A percentile compares a stretch with the other conserved stretches of the same genome.
Conservation (phyloP, 2,329 filamentous ascomycete species). For the Albifimbria verrucaria region DNA sequence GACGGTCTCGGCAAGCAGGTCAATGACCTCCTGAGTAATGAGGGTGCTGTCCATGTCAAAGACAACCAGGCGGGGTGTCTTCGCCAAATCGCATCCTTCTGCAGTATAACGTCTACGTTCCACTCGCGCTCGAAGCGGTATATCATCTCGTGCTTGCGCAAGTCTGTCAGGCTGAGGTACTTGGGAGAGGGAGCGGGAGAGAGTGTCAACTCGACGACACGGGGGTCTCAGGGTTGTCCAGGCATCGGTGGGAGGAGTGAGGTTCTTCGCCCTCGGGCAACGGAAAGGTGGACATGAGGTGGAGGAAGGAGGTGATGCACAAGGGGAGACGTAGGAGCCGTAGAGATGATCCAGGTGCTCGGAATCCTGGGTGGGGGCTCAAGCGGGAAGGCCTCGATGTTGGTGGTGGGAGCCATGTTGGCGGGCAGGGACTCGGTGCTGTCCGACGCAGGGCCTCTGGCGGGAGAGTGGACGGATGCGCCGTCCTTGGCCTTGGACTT, state of each 20-base stretch:
- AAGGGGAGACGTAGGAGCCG: constrained; percentile 64
- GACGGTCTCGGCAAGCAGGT: constrained; percentile 83
- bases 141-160: constrained; percentile 77
- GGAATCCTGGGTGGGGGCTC: constrained; percentile 53
- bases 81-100: constrained; percentile 69
- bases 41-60: constrained; percentile 99
- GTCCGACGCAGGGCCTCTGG: constrained; percentile 22
- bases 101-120: constrained; percentile 81
- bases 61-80: constrained; percentile 82
- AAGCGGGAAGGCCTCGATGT: constrained; percentile 56
- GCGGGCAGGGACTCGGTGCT: constrained; percentile 37
- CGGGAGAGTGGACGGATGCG: constrained; percentile 28
- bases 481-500: constrained; percentile 36
- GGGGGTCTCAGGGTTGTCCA: constrained; percentile 57
- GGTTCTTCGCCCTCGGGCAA: constrained; percentile 50
- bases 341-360: constrained; percentile 63
- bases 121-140: constrained; percentile 84
- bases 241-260: constrained; percentile 60
- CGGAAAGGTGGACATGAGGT: constrained; percentile 62
- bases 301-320: constrained; percentile 63
- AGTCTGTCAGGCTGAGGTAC: constrained; percentile 64
- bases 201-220: constrained; percentile 64
- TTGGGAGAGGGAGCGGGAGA: constrained; percentile 57
- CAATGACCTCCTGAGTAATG: constrained; percentile 96
- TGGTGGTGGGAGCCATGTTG: constrained; percentile 58